Evolutionary conservation across 225 moss, liverwort and hornwort species (phyloP).

Genomic region (Pleurozium schreberi): DNA sequence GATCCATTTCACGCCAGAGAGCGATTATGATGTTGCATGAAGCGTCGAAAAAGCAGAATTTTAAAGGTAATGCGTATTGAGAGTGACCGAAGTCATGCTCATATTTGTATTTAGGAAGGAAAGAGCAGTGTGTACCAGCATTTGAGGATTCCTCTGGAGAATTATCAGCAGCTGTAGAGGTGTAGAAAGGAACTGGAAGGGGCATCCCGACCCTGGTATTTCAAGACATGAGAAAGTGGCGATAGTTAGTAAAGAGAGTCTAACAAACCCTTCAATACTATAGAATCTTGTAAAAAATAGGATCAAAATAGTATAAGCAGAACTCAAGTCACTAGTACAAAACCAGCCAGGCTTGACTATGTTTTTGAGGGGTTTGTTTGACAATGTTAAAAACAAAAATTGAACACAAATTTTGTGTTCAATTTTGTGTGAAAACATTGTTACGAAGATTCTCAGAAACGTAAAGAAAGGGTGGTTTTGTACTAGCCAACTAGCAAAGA

Average conservation of each 20-base stretch:
- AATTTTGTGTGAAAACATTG: too few species aligned
- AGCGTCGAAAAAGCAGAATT: neutral
- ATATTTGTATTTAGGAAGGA: neutral
- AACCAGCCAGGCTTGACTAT: neutral
- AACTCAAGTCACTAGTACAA: neutral
- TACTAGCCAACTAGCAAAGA: neutral
- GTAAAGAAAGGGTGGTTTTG: neutral
- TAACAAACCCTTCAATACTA: neutral
- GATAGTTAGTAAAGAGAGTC: neutral
- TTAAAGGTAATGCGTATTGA: neutral
- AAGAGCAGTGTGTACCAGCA: slow-evolving; percentile 1
- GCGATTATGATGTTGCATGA: neutral
- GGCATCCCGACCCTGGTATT: neutral
- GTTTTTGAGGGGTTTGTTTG: neutral
- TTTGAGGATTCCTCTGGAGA: neutral
- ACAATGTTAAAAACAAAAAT: neutral
- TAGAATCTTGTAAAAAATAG: neutral
- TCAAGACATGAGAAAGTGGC: neutral
- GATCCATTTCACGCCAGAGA: neutral
- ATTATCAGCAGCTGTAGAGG: neutral
- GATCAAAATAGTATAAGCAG: neutral
- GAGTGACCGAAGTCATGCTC: neutral
- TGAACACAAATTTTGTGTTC: neutral
- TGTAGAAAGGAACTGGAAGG: slow-evolving; percentile 19
- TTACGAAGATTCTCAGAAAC: neutral